Base-by-base conservation (phyloP, 495 filamentous ascomycete species). In the Tuber umbilicatum region DNA sequence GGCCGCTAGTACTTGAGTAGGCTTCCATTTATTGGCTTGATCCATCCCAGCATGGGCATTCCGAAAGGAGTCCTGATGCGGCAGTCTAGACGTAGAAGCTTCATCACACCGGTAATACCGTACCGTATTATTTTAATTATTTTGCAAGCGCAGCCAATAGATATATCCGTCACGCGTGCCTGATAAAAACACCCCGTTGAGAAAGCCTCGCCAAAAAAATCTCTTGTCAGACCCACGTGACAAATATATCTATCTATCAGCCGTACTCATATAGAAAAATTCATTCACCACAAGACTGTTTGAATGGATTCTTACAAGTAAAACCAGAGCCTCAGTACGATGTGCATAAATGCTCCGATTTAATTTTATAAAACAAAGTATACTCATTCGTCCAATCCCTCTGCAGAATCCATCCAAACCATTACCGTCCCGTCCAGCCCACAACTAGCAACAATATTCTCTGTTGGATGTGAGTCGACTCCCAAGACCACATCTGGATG, bases 401-500 rank as follows among this genome's bases (percentile, higher is more conserved):
- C 69, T 40, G 60, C 68, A 71, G 86, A 73, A 60, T 82, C 81
- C 47, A 82, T 75, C 88, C 90, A 92, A 27, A 93, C 84, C 64
- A 88, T 85, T 10, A 93, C 86, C 12, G 88, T 91, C 73, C 85
- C 84, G 77, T 93, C 91, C 47, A 90, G 71, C 0, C 90, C 89
- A 75, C 87, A 89, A 79, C 89, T 92, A 2, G 89, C 90, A 70
- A 92, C 79, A 6, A 80, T 81, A 40, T 83, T 81, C 43, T 82
- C 80, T 19, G 77, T 81, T n/a, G 84, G 83, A 75, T 86, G 85
- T 7, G 90, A 87, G 76, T 97, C 93, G 42, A 97, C 93, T 78
- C 92, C 92, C 72, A 97, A 86, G 27, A 97, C 94, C n/a, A 90
- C 89, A 50, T 91, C 92, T 3, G 89, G 85, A 82, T 98, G 95